Evolutionary conservation across 192 early-diverging fungal species (phyloP), one percentile per base, ranked within the genome.

Genomic region (Pilaira anomala): DNA sequence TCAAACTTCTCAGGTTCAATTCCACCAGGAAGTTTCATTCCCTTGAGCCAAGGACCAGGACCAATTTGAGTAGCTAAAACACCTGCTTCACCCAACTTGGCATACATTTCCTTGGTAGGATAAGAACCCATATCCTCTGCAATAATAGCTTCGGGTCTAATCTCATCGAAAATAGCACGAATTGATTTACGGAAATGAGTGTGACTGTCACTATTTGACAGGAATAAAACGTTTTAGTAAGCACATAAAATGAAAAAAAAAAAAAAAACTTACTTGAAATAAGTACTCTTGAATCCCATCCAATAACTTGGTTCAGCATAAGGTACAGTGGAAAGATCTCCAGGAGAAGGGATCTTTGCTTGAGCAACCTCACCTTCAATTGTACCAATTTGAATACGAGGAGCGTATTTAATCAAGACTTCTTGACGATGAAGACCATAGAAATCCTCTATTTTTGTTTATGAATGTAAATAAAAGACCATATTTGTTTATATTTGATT

Each of bases 231-330:
- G n/a, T n/a, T 44, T 48, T 14, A 36, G 33, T 36, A 36, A 36
- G 33, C 33, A 33, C 7, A 33, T 33, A 22, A 49, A 40, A n/a
- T 44, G n/a, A 36, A 24, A 19, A 3, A 2, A 26, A 8, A 46
- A 24, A 24, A 55, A 29, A 39, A 65, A 25, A 65, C 60, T 48
- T 61, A 75, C 75, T 56, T 69, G 51, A 60, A 71, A 61, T 74
- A 76, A 46, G 74, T 46, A 12, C 60, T 64, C 40, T 60, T 76
- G 49, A 59, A 64, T 26, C 69, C 69, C 65, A 63, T 66, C 68
- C 64, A 76, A 83, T 84, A 91, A 61, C 83, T 85, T 33, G 91
- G 83, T 68, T 93, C 92, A 19, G 85, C 90, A 69, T 81, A 89
- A 9, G 92, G 92, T 41, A 94, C 72, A 58, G 62, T 44, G 48